phyloP scores from a whole-genome alignment of 257 asterid species.

The Paulownia fortunei region DNA sequence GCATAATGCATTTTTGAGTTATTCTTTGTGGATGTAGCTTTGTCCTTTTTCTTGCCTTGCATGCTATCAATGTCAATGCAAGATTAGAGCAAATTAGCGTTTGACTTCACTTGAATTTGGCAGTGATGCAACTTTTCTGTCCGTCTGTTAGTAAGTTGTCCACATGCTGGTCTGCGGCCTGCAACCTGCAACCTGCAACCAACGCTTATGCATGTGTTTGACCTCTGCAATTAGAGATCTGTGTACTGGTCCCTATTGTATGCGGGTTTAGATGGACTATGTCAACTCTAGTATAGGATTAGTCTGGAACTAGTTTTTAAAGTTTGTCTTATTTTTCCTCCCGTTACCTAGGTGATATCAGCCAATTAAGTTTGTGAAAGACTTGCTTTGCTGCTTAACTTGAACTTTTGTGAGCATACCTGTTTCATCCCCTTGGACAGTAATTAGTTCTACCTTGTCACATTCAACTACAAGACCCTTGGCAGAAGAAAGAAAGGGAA shows the following conservation, averaged over 20 bases:
- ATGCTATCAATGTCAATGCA: slow-evolving; percentile 11
- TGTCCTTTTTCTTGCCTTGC: slow-evolving; percentile 12
- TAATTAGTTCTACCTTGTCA: slow-evolving; percentile 10
- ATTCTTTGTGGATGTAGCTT: slow-evolving; percentile 10
- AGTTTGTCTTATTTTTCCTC: not conserved
- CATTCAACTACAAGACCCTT: slow-evolving; percentile 2
- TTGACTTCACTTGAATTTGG: slow-evolving; percentile 10
- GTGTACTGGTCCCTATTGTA: not conserved
- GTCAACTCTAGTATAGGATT: slow-evolving; percentile 3
- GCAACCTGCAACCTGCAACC: not conserved
- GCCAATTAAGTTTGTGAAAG: not conserved
- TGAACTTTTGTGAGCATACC: not conserved
- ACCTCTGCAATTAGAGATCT: slow-evolving; percentile 8
- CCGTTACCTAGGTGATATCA: not conserved
- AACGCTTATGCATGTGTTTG: slow-evolving; percentile 4
- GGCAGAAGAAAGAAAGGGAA: not conserved
- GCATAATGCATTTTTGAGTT: slow-evolving; percentile 17
- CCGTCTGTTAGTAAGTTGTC: not conserved
- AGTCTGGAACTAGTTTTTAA: not conserved
- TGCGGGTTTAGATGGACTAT: slow-evolving; percentile 17
- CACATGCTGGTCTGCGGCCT: not conserved
- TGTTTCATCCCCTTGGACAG: slow-evolving; percentile 2
- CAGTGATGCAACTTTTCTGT: slow-evolving; percentile 4
- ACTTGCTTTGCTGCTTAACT: slow-evolving; percentile 7
- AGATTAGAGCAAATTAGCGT: not conserved